These are phyloP conservation scores for Lentinula lateritia DNA, from an alignment of 768 basidiomycete genomes.

Conservation along the genomic window DNA sequence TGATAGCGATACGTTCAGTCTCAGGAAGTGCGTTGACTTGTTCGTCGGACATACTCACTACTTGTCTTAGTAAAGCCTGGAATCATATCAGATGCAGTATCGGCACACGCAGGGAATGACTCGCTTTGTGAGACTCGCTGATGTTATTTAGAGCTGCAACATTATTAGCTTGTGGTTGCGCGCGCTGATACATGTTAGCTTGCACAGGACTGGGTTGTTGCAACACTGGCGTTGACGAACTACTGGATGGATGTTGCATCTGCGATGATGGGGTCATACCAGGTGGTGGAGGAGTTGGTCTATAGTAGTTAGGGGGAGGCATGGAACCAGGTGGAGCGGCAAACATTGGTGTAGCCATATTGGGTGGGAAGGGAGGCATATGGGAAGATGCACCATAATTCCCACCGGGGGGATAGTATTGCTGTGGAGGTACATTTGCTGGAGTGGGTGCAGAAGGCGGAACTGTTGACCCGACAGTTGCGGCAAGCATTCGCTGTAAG, in stretches of 20 bases:
- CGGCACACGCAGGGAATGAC: neutral
- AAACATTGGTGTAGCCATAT: constrained; percentile 1
- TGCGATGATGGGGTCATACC: neutral
- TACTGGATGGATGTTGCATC: neutral
- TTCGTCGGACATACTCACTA: constrained; percentile 72
- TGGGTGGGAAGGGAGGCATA: neutral
- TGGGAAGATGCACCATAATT: neutral
- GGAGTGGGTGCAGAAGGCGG: constrained; percentile 17
- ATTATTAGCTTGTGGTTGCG: neutral
- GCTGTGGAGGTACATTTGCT: constrained; percentile 13
- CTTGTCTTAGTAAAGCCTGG: constrained; percentile 82
- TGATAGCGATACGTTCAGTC: constrained; percentile 71
- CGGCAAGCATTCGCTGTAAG: constrained; percentile 59
- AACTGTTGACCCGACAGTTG: constrained; percentile 20
- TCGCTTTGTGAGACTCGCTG: constrained; percentile 5
- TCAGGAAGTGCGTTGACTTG: constrained; percentile 82
- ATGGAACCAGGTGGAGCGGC: neutral
- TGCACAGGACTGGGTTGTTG: constrained; percentile 1
- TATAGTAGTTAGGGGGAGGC: neutral
- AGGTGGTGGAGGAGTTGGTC: constrained; percentile 5
- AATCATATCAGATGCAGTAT: neutral
- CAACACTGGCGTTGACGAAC: neutral
- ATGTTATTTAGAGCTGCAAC: neutral
- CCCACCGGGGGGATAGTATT: constrained; percentile 19
- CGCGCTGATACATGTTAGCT: neutral